Conservation (phyloP, 768 basidiomycete genomes). For the Collybia sordida region DNA sequence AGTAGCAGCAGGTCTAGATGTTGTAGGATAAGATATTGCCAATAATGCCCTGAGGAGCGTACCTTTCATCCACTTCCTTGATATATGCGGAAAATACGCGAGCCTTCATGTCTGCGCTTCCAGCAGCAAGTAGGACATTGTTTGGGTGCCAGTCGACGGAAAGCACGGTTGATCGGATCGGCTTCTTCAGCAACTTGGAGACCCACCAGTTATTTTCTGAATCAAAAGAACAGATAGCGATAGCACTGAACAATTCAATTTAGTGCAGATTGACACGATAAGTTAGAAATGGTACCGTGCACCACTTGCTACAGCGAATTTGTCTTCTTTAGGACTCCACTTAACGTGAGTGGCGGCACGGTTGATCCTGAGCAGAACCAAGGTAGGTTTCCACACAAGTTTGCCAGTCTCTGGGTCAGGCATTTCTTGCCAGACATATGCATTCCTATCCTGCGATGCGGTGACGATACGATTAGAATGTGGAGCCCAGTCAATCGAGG, state of each 20-base stretch:
- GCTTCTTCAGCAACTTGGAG: constrained; percentile 95
- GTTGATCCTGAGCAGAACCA: constrained; percentile 95
- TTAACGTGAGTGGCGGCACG: constrained; percentile 92
- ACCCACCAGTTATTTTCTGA: constrained; percentile 99
- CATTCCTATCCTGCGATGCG: constrained; percentile 97
- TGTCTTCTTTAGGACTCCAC: constrained; percentile 98
- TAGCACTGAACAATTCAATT: constrained; percentile 53
- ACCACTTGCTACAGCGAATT: constrained; percentile 97
- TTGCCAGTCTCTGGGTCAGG: constrained; percentile 72
- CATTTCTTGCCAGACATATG: constrained; percentile 94
- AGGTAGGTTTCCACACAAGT: constrained; percentile 88
- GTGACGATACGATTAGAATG: constrained; percentile 97
- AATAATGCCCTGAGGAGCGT: constrained; percentile 15
- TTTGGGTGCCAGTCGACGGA: constrained; percentile 98
- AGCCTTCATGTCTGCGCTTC: constrained; percentile 97
- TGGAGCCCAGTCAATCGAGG: constrained; percentile 98
- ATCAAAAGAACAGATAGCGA: constrained; percentile 96
- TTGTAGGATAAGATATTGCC: constrained; percentile 6
- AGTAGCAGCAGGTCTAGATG: constrained; percentile 72
- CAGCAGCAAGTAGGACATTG: constrained; percentile 94
- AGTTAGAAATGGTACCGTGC: constrained; percentile 61
- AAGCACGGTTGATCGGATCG: constrained; percentile 91
- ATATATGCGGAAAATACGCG: constrained; percentile 97
- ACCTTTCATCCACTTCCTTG: constrained; percentile 96
- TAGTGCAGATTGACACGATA: constrained; percentile 3